Evolutionary conservation across 2,329 filamentous ascomycete genomes (phyloP), one percentile per base, ranked within the genome.

Genomic region (Exophiala viscosa): DNA sequence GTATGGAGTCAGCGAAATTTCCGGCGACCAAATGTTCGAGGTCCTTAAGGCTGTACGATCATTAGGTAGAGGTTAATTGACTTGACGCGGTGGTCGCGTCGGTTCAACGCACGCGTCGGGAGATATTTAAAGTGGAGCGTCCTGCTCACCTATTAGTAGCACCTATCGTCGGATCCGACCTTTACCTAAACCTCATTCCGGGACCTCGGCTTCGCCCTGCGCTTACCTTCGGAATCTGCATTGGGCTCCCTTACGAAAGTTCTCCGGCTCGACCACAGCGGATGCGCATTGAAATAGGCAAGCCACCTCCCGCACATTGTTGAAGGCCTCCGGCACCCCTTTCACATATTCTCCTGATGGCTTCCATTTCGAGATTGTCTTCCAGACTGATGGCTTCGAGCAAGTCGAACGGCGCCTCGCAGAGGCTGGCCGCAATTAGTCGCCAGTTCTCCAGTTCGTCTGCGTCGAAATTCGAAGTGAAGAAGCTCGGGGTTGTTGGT

Each of bases 401-500:
- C 51, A 66, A 67, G 50, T 59, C 62, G 31, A 45, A 61, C 8
- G 56, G 68, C 48, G 61, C 62, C 57, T 65, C 62, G 33, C 67
- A 69, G 31, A 62, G 67, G 62, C 69, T 69, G 54, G 68, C 68
- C 18, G 57, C 60, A 48, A 57, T 63, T 18, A 52, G 60, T 49
- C 70, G 86, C 64, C 73, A 70, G 65, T 95, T 95, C 73, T 91
- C 87, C 75, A 84, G 84, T 32, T 83, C 81, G 35, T 71, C 83
- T 40, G 73, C 77, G 41, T 67, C 75, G 63, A 76, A 76, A 55
- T 83, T 85, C 50, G 83, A 91, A 66, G 85, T 99, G 57, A 95
- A 91, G 75, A 86, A 82, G 61, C 75, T 99, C 38, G 93, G 92
- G 66, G 92, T 99, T 45, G 80, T 99, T 66, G 93, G 93, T 61